Base-by-base conservation (phyloP, 768 basidiomycete genomes). In the Lactarius evosmus region DNA sequence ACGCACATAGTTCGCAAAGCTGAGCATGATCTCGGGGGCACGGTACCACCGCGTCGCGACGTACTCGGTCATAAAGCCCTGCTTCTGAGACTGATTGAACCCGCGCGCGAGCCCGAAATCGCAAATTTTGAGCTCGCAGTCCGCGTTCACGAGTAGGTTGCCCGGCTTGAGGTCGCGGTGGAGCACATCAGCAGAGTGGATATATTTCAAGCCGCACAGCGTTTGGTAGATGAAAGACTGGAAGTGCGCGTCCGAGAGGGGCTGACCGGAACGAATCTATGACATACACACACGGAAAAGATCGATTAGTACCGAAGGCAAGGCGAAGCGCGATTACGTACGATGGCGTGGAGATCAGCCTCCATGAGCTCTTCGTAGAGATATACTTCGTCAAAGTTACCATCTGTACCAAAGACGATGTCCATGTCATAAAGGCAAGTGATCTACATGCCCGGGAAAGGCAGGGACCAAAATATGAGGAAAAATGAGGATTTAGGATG, bases 301-400 rank as follows among this genome's bases (percentile, higher is more conserved):
- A 25, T 38, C 7, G 64, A 59, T 60, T 56, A 59, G 33, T 33
- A 22, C 9, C 25, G 38, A 32, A 40, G 41, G n/a, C 22, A 25
- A 34, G 33, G 34, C 41, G 6, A 27, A 8, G 40, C 22, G 16
- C 49, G 49, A 38, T 40, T 25, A 72, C 85, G 75, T 70, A 95
- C 95, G 75, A 99, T 99, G 22, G 97, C 97, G 72, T 98, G 97
- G 22, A 99, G 82, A 84, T 99, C 97, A 60, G 97, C 97, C 74
- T 99, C 97, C 97, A 98, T 99, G 69, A 98, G 85, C 75, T 99
- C 97, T 79, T 98, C 95, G 70, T 94, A 93, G 72, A 92, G 87
- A 75, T 93, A 98, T 19, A 99, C 95, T 77, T 98, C 96, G 75
- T 95, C 92, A 72, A 98, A 99, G 74, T 92, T 91, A 68, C 91